Evolutionary conservation across 2,329 filamentous ascomycete genomes (phyloP).

Genomic region (Sarocladium strictum): DNA sequence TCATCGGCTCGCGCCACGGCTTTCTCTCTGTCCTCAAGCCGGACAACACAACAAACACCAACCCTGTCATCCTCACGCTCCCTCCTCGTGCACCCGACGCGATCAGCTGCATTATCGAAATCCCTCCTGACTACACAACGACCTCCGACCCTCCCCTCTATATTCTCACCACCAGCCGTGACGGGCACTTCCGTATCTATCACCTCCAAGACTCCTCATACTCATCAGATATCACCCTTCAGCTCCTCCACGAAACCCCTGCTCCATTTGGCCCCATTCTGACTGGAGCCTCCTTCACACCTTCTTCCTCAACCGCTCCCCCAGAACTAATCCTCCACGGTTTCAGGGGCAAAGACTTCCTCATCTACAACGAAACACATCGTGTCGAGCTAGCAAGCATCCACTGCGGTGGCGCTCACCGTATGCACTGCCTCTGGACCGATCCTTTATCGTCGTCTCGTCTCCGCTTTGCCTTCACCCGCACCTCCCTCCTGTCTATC

Average conservation of each 20-base stretch:
- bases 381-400: conserved; percentile 65
- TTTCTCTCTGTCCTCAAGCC: conserved; percentile 32
- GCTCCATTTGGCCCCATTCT: conserved; percentile 71
- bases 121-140: neutral
- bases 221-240: conserved; percentile 19
- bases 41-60: neutral
- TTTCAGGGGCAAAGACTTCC: conserved; percentile 72
- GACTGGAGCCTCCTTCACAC: conserved; percentile 60
- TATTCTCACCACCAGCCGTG: conserved; percentile 68
- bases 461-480: conserved; percentile 66
- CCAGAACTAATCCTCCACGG: conserved; percentile 67
- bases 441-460: conserved; percentile 18
- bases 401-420: conserved; percentile 79
- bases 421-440: conserved; percentile 57
- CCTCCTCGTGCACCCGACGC: conserved; percentile 45
- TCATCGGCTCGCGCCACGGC: conserved; percentile 51
- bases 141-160: conserved; percentile 24
- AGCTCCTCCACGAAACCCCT: conserved; percentile 59
- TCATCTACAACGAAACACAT: conserved; percentile 71
- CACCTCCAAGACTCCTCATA: conserved; percentile 22
- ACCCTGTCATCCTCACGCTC: conserved; percentile 19
- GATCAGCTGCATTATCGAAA: conserved; percentile 57
- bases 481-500: conserved; percentile 51
- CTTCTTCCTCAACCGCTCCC: conserved; percentile 16
- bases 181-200: conserved; percentile 69